These are phyloP conservation scores for Chlorella vulgaris DNA, from an alignment of 139 green algal genomes.

Conservation along the genomic window DNA sequence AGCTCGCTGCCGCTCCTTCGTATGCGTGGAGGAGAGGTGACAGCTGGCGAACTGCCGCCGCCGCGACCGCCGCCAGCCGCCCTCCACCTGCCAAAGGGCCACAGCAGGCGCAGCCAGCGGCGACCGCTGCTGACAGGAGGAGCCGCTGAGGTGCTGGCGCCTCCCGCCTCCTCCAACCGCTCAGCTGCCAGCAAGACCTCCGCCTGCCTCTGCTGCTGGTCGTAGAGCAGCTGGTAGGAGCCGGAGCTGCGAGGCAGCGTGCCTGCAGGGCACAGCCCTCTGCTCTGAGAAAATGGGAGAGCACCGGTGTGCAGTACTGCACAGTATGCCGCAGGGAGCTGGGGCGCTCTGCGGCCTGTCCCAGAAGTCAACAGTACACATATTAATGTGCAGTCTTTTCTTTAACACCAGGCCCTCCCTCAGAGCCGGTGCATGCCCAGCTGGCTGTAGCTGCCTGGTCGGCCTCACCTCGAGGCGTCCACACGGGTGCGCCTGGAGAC, in stretches of 20 bases:
- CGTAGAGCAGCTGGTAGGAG: not conserved
- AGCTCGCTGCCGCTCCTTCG: slow-evolving; percentile 44
- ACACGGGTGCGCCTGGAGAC: not conserved
- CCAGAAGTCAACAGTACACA: too few relatives aligned
- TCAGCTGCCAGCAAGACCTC: not conserved
- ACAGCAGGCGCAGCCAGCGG: slow-evolving; percentile 10
- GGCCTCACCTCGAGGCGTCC: not conserved
- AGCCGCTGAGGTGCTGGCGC: not conserved
- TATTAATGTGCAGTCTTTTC: too few relatives aligned
- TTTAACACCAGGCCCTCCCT: too few relatives aligned
- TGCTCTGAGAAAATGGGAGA: too few relatives aligned
- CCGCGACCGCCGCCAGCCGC: slow-evolving; percentile 8
- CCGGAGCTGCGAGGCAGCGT: not conserved
- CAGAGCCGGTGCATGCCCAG: too few relatives aligned
- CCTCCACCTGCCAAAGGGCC: slow-evolving; percentile 29
- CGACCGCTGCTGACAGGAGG: not conserved
- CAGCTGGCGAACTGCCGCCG: not conserved
- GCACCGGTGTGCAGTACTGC: too few relatives aligned
- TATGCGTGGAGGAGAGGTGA: not conserved
- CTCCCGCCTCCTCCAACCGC: not conserved
- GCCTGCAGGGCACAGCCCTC: not conserved
- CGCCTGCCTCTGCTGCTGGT: not conserved
- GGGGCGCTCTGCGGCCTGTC: too few relatives aligned
- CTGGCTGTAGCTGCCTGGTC: too few relatives aligned
- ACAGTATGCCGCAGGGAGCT: too few relatives aligned